phyloP scores from a whole-genome alignment of 1,284 basidiomycete genomes.

The Ceratobasidium sp. region DNA sequence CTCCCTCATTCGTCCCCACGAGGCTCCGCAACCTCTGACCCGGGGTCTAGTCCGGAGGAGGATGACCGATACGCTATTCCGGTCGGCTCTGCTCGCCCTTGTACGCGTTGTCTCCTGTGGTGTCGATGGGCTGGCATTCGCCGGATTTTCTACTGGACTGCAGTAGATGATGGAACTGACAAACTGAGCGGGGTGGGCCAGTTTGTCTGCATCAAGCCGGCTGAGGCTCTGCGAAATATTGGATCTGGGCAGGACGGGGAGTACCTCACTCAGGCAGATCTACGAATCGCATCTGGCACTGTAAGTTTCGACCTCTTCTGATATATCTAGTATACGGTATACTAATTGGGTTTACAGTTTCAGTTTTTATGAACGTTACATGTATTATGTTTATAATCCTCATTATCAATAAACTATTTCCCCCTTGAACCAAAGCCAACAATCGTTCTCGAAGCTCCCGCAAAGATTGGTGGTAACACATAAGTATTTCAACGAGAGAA shows the following conservation, averaged over 20 bases:
- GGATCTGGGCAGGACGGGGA: background rate
- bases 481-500: conserved; percentile 11
- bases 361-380: background rate
- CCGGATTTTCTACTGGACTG: conserved; percentile 68
- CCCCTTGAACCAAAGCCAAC: no score
- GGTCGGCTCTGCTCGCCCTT: conserved; percentile 65
- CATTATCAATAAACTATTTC: no score
- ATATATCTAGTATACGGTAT: no score
- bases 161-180: background rate
- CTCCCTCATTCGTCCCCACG: conserved; percentile 57
- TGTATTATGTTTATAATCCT: no score
- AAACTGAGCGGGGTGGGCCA: background rate
- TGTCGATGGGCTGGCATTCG: conserved; percentile 71
- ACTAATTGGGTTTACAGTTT: conserved; percentile 2
- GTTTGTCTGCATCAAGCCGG: conserved; percentile 16
- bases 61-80: background rate
- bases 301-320: conserved; percentile 1
- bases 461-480: conserved; percentile 3
- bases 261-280: conserved; percentile 26
- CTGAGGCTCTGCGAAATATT: background rate
- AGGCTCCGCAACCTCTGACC: background rate
- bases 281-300: conserved; percentile 3
- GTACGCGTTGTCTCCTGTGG: conserved; percentile 70
- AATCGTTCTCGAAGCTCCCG: no score
- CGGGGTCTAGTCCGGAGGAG: background rate